These are phyloP conservation scores for Selaginella moellendorffii DNA, from an alignment of 75 land plant genomes.

Conservation along the genomic window DNA sequence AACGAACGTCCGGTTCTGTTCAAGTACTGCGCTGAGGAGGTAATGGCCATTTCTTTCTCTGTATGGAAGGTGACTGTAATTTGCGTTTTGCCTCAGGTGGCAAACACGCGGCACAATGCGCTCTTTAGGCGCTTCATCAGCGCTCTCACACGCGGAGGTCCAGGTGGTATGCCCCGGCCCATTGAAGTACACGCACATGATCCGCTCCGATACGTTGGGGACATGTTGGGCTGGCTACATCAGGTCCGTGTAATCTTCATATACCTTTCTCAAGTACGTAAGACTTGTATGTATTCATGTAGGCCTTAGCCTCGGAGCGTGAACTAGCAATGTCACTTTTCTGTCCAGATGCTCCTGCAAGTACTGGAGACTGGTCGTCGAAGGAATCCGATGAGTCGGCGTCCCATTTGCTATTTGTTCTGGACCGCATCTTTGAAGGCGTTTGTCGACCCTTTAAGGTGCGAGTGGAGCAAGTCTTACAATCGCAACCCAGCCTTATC, in stretches of 20 bases:
- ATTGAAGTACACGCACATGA: slow-evolving; percentile 99
- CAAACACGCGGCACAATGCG: slow-evolving; percentile 95
- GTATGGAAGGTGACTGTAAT: too few relatives aligned
- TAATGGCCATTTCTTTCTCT: too few relatives aligned
- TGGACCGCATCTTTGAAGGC: slow-evolving; percentile 95
- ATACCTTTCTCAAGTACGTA: too few relatives aligned
- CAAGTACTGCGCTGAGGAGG: slow-evolving; percentile 99
- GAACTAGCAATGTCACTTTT: slow-evolving; percentile 68
- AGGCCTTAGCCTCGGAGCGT: slow-evolving; percentile 96
- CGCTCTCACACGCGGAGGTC: slow-evolving; percentile 99
- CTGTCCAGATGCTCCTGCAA: slow-evolving; percentile 78
- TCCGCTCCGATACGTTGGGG: slow-evolving; percentile 93
- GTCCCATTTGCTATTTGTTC: slow-evolving; percentile 56
- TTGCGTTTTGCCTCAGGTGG: slow-evolving; percentile 38
- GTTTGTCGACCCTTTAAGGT: slow-evolving; percentile 98
- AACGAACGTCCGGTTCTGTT: slow-evolving; percentile 94
- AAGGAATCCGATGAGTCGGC: slow-evolving; percentile 29
- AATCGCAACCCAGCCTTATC: slow-evolving; percentile 79
- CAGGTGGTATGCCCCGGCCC: slow-evolving; percentile 96
- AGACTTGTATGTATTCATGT: neutral
- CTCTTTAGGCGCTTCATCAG: slow-evolving; percentile 86
- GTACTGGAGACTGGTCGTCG: slow-evolving; percentile 29
- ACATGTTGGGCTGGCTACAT: slow-evolving; percentile 97
- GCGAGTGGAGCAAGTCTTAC: slow-evolving; percentile 95
- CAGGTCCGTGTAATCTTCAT: slow-evolving; percentile 55